Percentiles rank a stretch among this genome's conserved stretches.
Evolutionary conservation across 2,329 filamentous ascomycete genomes (phyloP).

Genomic region (Teratosphaeria pseudoeucalypti): DNA sequence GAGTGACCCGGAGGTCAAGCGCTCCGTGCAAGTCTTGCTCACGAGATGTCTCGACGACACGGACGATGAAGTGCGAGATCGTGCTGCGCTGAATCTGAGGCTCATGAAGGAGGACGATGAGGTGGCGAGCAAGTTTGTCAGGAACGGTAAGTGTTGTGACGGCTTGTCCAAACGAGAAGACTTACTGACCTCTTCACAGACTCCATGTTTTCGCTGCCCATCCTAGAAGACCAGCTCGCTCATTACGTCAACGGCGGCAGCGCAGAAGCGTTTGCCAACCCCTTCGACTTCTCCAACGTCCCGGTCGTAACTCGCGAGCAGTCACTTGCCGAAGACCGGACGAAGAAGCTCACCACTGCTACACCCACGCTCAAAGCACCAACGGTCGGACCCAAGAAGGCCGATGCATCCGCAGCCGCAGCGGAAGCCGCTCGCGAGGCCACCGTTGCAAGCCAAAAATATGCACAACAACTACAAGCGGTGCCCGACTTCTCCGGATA

Average conservation of each 20-base stretch:
- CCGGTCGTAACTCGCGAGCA: slow-evolving; percentile 93
- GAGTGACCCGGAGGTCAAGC: slow-evolving; percentile 92
- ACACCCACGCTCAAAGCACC: slow-evolving; percentile 91
- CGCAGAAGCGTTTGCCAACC: slow-evolving; percentile 68
- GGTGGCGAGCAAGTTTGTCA: slow-evolving; percentile 75
- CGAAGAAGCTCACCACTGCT: slow-evolving; percentile 90
- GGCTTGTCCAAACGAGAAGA: background rate
- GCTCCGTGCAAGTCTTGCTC: slow-evolving; percentile 83
- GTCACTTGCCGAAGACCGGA: slow-evolving; percentile 88
- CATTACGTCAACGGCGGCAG: slow-evolving; percentile 94
- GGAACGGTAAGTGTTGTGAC: slow-evolving; percentile 55
- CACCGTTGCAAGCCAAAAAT: slow-evolving; percentile 73
- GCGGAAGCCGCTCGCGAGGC: slow-evolving; percentile 62
- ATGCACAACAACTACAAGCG: slow-evolving; percentile 73
- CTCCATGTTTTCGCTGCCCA: slow-evolving; percentile 87
- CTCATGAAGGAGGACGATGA: slow-evolving; percentile 81
- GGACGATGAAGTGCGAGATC: slow-evolving; percentile 94
- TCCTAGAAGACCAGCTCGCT: slow-evolving; percentile 93
- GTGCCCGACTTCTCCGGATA: slow-evolving; percentile 89
- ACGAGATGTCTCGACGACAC: slow-evolving; percentile 92
- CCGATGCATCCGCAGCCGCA: slow-evolving; percentile 60
- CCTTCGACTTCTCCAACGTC: slow-evolving; percentile 85
- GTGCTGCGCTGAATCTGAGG: slow-evolving; percentile 82
- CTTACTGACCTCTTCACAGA: slow-evolving; percentile 42
- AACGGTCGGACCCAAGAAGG: slow-evolving; percentile 66